A percentile compares a stretch with the other conserved stretches of the same genome.
Conservation (phyloP, 805 yeast genomes). For the Candida ficus region DNA sequence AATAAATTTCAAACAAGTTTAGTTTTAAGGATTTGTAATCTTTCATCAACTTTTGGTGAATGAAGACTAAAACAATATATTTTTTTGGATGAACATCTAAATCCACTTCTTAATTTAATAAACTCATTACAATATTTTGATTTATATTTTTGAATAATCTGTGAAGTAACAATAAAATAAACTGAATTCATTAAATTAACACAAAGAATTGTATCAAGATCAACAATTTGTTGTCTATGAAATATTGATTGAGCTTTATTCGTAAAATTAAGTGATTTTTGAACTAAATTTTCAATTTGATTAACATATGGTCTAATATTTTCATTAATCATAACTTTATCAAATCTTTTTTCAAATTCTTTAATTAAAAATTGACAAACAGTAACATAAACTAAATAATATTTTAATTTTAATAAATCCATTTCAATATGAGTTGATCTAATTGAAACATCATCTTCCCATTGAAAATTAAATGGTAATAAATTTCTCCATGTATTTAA, state of each 20-base stretch:
- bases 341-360: not conserved
- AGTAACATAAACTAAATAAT: slow-evolving; percentile 1
- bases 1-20: not conserved
- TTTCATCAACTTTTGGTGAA: not conserved
- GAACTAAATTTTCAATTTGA: not conserved
- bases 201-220: slow-evolving; percentile 4
- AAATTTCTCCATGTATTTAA: slow-evolving; percentile 5
- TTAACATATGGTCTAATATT: not conserved
- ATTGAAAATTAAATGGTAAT: slow-evolving; percentile 5
- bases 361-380: slow-evolving; percentile 6
- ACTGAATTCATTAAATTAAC: not conserved
- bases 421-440: slow-evolving; percentile 5
- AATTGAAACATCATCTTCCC: slow-evolving; percentile 7
- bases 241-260: not conserved
- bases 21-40: not conserved
- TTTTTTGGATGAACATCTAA: not conserved
- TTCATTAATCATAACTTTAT: not conserved
- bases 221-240: not conserved
- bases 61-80: slow-evolving; percentile 2
- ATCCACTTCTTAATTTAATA: not conserved
- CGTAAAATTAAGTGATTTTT: not conserved
- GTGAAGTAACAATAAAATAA: not conserved
- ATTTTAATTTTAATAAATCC: slow-evolving; percentile 3
- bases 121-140: not conserved
- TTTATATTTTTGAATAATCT: not conserved